Evolutionary conservation across 257 asterid species (phyloP), one percentile per base, ranked within the genome.

Genomic region (Galeopsis tetrahit): DNA sequence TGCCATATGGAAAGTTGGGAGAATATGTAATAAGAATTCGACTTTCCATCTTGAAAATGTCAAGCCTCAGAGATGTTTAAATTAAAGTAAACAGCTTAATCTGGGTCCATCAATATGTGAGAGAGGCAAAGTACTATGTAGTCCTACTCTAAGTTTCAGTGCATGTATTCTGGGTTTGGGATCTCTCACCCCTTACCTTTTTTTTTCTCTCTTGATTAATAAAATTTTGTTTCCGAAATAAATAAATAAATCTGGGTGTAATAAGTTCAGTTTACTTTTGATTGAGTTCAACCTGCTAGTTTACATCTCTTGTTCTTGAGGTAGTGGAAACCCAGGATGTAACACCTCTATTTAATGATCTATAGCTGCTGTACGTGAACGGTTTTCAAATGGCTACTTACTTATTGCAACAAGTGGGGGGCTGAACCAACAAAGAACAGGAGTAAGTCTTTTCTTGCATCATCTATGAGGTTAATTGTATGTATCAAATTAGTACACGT

Each of bases 361-460:
- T 81, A 53, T 80, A 95, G 99, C 91, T 79, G 86, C 93, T 82
- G 93, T 86, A 34, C 87, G 82, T 4, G 92, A 90, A 81, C 87
- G 84, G 35, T 80, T 61, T 67, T 92, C 99, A 79, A 95, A 88
- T 77, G 98, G 99, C 71, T 95, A 95, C 85, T 81, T 95, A 72
- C 97, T 95, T 67, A 95, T 95, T 82, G 98, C 96, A 46, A 90
- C 99, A 46, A 95, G 99, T 80, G 99, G 99, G 53, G 99, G 99
- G 51, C 92, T 90, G 70, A 92, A 92, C 82, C 99, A 94, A 78
- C 99, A 94, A 82, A 89, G 99, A 82, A 89, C 95, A 43, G 99
- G 98, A 64, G 98, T 92, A 86, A 83, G 96, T 85, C 62, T 75
- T 48, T 79, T 76, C 64, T 62, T 39, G 66, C 66, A 70, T 65